These are phyloP conservation scores for Umbilicus rupestris DNA, from an alignment of 164 flowering plant genomes.

Conservation along the genomic window DNA sequence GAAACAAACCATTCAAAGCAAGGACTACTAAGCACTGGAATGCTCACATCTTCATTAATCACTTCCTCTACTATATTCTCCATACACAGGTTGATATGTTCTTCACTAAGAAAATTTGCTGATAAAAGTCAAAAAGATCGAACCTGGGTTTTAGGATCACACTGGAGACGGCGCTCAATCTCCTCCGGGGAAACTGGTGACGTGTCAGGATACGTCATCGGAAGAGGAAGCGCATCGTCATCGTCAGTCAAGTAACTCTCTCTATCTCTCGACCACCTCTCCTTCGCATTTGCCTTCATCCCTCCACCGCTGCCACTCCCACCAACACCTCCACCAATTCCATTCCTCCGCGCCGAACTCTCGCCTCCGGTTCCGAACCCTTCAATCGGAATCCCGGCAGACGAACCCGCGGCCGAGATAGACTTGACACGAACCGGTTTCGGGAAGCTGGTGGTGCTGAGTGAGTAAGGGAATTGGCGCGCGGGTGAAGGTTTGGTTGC, in stretches of 20 bases:
- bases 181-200: constrained; percentile 70
- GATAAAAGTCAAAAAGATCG: too few relatives aligned
- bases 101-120: too few relatives aligned
- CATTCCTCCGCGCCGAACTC: constrained; percentile 4
- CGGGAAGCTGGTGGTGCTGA: not conserved
- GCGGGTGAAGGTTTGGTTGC: too few relatives aligned
- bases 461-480: not conserved
- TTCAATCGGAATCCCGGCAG: constrained; percentile 9
- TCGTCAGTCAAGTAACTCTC: constrained; percentile 81
- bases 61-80: too few relatives aligned
- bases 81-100: too few relatives aligned
- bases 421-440: not conserved
- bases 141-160: constrained; percentile 72
- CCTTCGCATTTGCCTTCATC: constrained; percentile 46
- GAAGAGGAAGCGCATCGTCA: constrained; percentile 73
- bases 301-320: constrained; percentile 14
- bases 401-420: not conserved
- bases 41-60: too few relatives aligned
- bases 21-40: too few relatives aligned
- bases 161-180: constrained; percentile 56
- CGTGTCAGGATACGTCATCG: constrained; percentile 82
- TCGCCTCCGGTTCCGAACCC: constrained; percentile 10
- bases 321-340: not conserved
- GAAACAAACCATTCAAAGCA: not conserved
- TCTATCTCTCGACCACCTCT: constrained; percentile 69